phyloP scores from a whole-genome alignment of 805 yeast species.

The Yarrowia sp. region DNA sequence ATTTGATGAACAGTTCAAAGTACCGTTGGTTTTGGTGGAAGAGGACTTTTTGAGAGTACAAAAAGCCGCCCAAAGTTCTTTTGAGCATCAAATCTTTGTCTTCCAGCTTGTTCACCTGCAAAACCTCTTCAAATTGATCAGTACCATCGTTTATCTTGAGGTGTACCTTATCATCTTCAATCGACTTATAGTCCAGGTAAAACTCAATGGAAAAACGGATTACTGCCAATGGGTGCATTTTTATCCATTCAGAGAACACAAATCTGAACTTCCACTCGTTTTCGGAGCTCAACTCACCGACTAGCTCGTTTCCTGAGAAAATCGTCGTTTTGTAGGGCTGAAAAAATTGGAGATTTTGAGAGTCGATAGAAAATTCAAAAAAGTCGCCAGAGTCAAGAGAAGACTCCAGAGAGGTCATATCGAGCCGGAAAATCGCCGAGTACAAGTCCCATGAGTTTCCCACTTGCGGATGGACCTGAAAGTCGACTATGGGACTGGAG shows the following conservation, averaged over 20 bases:
- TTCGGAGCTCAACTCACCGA: not conserved
- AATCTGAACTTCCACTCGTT: not conserved
- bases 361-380: not conserved
- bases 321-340: not conserved
- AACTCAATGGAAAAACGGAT: not conserved
- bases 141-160: too few species aligned
- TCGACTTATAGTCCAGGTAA: not conserved
- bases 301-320: not conserved
- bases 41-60: not conserved
- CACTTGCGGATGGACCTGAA: not conserved
- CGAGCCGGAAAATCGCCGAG: not conserved
- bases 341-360: not conserved
- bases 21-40: not conserved
- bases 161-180: not conserved
- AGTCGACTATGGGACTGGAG: not conserved
- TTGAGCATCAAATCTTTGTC: not conserved
- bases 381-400: not conserved
- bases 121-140: not conserved
- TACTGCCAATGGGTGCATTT: not conserved
- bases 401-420: not conserved
- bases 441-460: not conserved
- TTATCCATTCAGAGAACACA: not conserved
- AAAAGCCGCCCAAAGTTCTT: not conserved
- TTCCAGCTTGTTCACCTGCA: not conserved
- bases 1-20: not conserved